Percentiles rank a stretch among this genome's conserved stretches.
These are phyloP conservation scores for Pseudoperonospora humuli DNA, from an alignment of 352 stramenopile species.

Conservation along the genomic window DNA sequence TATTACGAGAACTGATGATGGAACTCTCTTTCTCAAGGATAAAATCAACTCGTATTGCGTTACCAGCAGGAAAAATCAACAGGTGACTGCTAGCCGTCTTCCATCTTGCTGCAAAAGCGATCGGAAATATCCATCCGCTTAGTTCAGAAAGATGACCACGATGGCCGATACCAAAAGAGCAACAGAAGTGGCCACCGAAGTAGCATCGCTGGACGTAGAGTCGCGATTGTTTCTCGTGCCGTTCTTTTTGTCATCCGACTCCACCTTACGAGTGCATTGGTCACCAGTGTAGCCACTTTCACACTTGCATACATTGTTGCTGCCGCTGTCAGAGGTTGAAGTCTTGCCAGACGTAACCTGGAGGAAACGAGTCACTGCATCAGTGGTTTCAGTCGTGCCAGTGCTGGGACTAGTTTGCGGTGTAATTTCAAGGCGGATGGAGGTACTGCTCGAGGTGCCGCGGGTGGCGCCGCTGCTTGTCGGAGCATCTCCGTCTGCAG, in stretches of 20 bases:
- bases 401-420: no score
- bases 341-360: slow-evolving; percentile 22
- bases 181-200: slow-evolving; percentile 22
- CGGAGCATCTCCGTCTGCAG: no score
- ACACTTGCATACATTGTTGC: slow-evolving; percentile 43
- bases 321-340: slow-evolving; percentile 15
- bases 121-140: slow-evolving; percentile 15
- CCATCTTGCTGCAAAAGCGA: slow-evolving; percentile 3
- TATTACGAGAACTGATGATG: slow-evolving; percentile 20
- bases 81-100: neutral
- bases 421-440: no score
- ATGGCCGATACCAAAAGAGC: slow-evolving; percentile 24
- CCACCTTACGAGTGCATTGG: slow-evolving; percentile 51
- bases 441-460: no score
- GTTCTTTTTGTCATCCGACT: slow-evolving; percentile 17
- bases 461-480: no score
- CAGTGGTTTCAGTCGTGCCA: slow-evolving; percentile 11
- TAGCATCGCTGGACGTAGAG: slow-evolving; percentile 22
- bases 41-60: slow-evolving; percentile 12
- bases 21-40: slow-evolving; percentile 9
- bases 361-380: slow-evolving; percentile 20
- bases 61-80: neutral
- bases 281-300: slow-evolving; percentile 46
- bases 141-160: slow-evolving; percentile 33
- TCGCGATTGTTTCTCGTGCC: slow-evolving; percentile 17